phyloP scores from a whole-genome alignment of 331 rosid genomes.

The Quercus tomentella region DNA sequence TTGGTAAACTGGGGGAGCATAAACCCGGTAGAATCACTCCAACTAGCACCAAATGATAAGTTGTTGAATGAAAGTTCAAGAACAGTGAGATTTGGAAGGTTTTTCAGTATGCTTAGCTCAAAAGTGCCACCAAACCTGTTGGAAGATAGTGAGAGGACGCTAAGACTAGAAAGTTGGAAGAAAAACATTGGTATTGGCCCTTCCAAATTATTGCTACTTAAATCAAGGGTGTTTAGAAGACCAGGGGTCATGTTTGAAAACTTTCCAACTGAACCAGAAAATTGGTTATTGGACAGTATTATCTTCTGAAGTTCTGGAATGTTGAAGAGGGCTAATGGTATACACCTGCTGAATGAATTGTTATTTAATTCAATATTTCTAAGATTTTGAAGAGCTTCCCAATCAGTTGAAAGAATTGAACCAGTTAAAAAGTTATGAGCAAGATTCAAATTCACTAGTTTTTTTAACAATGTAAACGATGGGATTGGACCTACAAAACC shows the following conservation, averaged over 20 bases:
- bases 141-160: constrained; percentile 34
- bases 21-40: too few relatives aligned
- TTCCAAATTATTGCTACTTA: constrained; percentile 32
- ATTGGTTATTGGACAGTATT: constrained; percentile 38
- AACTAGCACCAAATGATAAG: not conserved
- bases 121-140: constrained; percentile 36
- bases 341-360: too few relatives aligned
- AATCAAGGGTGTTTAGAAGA: constrained; percentile 40
- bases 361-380: too few relatives aligned
- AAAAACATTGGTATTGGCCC: constrained; percentile 36
- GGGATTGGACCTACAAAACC: too few relatives aligned
- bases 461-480: too few relatives aligned
- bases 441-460: too few relatives aligned
- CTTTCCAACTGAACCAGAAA: constrained; percentile 24
- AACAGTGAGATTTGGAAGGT: constrained; percentile 2
- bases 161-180: constrained; percentile 17
- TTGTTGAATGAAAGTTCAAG: constrained; percentile 56
- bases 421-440: too few relatives aligned
- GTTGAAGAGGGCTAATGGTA: too few relatives aligned
- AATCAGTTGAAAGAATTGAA: too few relatives aligned
- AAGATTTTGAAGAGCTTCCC: too few relatives aligned
- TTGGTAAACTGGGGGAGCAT: constrained; percentile 4
- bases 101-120: not conserved
- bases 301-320: constrained; percentile 20
- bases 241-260: not conserved